phyloP scores from a whole-genome alignment of 129 eudicot species.

The Arctium minus region DNA sequence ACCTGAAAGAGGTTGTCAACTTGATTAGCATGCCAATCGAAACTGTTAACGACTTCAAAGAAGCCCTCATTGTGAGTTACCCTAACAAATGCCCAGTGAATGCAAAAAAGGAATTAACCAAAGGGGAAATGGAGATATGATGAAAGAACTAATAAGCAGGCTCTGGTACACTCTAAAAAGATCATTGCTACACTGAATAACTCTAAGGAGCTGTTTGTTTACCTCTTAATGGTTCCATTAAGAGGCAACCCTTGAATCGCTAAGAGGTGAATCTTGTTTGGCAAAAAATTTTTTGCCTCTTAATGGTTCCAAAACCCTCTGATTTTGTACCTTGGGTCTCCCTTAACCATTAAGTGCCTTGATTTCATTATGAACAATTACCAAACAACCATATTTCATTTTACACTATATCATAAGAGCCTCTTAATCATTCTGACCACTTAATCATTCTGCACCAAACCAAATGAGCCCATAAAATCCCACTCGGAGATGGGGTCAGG shows the following conservation, averaged over 20 bases:
- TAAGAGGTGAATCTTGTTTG: too few species aligned
- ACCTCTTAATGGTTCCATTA: too few species aligned
- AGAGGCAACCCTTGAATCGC: too few species aligned
- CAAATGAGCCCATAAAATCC: not conserved
- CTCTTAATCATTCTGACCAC: too few species aligned
- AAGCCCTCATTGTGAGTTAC: not conserved
- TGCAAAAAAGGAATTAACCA: not conserved
- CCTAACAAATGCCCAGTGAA: not conserved
- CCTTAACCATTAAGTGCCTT: too few species aligned
- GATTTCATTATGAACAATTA: too few species aligned
- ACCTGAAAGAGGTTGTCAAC: not conserved
- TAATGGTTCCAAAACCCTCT: too few species aligned
- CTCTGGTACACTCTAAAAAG: not conserved
- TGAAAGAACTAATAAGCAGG: not conserved
- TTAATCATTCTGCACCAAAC: not conserved
- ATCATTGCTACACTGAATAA: not conserved
- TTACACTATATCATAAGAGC: too few species aligned
- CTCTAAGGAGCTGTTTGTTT: not conserved
- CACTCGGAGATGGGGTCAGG: not conserved
- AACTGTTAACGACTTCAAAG: not conserved
- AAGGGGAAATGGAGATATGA: not conserved
- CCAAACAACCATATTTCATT: too few species aligned
- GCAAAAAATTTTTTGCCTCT: too few species aligned
- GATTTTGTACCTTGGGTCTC: too few species aligned
- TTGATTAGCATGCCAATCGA: not conserved